A percentile compares a stretch with the other conserved stretches of the same genome.
Conservation (phyloP, 768 basidiomycete genomes). For the Leccinum sublutescens region DNA sequence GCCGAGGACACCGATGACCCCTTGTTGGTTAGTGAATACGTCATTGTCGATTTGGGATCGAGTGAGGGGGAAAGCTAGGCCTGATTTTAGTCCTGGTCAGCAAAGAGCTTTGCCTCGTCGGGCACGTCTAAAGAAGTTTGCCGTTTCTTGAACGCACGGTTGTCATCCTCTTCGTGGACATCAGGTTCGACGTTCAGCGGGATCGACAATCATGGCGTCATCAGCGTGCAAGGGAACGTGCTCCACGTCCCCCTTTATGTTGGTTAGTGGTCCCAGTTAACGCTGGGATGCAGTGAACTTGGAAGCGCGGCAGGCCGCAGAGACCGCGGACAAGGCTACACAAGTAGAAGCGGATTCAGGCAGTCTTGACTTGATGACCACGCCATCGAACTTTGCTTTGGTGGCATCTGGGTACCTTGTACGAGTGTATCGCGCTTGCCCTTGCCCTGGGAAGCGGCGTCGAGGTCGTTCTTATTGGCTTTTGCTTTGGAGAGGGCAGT, state of each 20-base stretch:
- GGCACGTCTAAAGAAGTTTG: constrained; percentile 68
- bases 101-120: constrained; percentile 42
- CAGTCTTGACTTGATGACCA: constrained; percentile 55
- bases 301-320: constrained; percentile 39
- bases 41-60: constrained; percentile 43
- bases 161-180: constrained; percentile 51
- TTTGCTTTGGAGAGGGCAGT: constrained; percentile 38
- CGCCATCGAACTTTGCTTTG: constrained; percentile 59
- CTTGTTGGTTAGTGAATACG: too few relatives aligned
- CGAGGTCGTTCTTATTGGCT: constrained; percentile 41
- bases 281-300: constrained; percentile 26
- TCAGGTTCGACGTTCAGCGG: constrained; percentile 36
- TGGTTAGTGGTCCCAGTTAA: constrained; percentile 24
- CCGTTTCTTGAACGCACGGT: constrained; percentile 69
- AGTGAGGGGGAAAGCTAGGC: constrained; percentile 41
- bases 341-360: constrained; percentile 35
- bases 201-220: constrained; percentile 53
- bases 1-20: too few relatives aligned
- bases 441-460: constrained; percentile 53
- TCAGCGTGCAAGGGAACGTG: constrained; percentile 36
- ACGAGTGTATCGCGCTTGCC: constrained; percentile 75
- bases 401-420: constrained; percentile 61
- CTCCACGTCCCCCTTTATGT: constrained; percentile 29
- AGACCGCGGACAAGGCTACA: constrained; percentile 53
- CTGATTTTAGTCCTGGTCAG: constrained; percentile 39